Percentiles rank a stretch among this genome's conserved stretches.
phyloP scores from a whole-genome alignment of 352 stramenopile genomes.

The Pythium aristosporum region DNA sequence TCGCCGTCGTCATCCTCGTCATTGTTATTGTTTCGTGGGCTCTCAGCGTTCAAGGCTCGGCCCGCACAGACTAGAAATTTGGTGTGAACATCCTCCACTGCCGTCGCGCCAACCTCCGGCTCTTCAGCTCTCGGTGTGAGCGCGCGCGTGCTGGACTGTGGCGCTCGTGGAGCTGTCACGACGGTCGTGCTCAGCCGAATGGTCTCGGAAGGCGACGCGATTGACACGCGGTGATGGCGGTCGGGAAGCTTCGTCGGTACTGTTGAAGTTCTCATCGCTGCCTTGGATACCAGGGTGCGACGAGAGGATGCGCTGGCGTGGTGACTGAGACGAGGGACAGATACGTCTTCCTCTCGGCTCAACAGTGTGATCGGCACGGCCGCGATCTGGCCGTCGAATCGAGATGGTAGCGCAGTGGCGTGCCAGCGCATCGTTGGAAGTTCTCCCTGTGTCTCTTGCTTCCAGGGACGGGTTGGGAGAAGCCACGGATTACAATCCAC shows the following conservation, averaged over 20 bases:
- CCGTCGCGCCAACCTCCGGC: not conserved
- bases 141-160: not conserved
- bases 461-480: too few species aligned
- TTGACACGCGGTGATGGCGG: not conserved
- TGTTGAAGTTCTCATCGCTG: not conserved
- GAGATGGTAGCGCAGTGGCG: not conserved
- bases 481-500: too few species aligned
- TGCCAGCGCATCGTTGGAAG: constrained; percentile 21
- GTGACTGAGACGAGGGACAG: not conserved
- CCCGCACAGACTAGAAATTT: constrained; percentile 26
- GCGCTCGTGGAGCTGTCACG: not conserved
- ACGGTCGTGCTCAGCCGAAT: constrained; percentile 16
- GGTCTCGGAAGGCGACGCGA: constrained; percentile 9
- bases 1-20: not conserved
- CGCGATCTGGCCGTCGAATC: constrained; percentile 19
- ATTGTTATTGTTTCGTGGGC: constrained; percentile 17
- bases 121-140: constrained; percentile 1
- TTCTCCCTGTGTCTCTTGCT: not conserved
- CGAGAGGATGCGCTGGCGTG: not conserved
- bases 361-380: constrained; percentile 24
- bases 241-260: not conserved
- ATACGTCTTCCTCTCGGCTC: constrained; percentile 23
- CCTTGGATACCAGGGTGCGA: constrained; percentile 1
- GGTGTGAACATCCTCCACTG: not conserved
- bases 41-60: constrained; percentile 5